Evolutionary conservation across 768 basidiomycete species (phyloP), one percentile per base, ranked within the genome.

Genomic region (Kwoniella shandongensis): DNA sequence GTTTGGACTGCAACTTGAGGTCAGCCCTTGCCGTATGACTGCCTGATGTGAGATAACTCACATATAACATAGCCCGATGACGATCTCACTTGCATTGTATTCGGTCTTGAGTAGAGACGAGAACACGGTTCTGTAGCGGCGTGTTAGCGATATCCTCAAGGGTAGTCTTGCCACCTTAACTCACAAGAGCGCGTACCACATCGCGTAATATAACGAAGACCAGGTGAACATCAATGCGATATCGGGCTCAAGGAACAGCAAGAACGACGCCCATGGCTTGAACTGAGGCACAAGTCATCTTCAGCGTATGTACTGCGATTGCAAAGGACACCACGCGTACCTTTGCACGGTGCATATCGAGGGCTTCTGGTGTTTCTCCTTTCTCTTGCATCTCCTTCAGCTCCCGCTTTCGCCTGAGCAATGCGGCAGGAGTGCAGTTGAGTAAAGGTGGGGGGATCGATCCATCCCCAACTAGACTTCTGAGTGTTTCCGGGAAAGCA

Each of bases 31-130:
- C 22, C 39, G 39, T 6, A 20, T 40, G 39, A 40, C 39, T 6
- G 39, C 39, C 39, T 15, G 15, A 40, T 20, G 15, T 6, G 17
- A 4, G 8, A 36, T 17, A 36, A 29, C 26, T 11, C 63, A 74
- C 51, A 91, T 76, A 78, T 86, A 92, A 70, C 87, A 90, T 3
- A 92, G 75, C 2, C 90, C 90, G 27, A 88, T 80, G n/a, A 83
- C 80, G 1, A 84, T 84, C 59, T 88, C 82, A 52, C 74, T 81
- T 20, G 88, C 78, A 56, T 76, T 81, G 62, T 91, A 90, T 1
- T 80, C 76, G 0, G 73, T 59, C 46, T 80, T 76, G 67, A 89
- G 85, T 0, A 86, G 78, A 0, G 85, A 81, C 1, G 87, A 73
- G 58, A 66, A 76, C 3, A 73, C 60, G 1, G 73, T 72, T 39